These are phyloP conservation scores for Xylaria bambusicola DNA, from an alignment of 495 filamentous ascomycete genomes.

Conservation along the genomic window DNA sequence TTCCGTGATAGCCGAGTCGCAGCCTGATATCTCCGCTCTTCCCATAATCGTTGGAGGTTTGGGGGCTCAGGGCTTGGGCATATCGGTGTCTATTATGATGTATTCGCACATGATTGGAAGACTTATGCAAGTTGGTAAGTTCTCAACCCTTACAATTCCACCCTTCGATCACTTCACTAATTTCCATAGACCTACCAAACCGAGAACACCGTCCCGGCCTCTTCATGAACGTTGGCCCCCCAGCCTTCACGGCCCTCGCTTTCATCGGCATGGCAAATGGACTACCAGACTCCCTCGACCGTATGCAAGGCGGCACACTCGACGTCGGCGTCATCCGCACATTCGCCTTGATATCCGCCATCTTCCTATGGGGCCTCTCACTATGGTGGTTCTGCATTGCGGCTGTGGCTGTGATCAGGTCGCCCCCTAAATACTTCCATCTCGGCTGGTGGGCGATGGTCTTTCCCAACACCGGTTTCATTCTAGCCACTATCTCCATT, in stretches of 20 bases:
- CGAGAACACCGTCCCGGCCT: constrained; percentile 60
- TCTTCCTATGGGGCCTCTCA: constrained; percentile 69
- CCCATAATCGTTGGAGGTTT: constrained; percentile 54
- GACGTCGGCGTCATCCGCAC: constrained; percentile 49
- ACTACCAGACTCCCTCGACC: constrained; percentile 38
- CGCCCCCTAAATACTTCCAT: constrained; percentile 54
- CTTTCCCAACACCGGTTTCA: constrained; percentile 63
- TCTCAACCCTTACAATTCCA: not conserved
- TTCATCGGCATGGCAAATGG: constrained; percentile 65
- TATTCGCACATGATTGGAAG: constrained; percentile 62
- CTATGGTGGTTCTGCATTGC: constrained; percentile 74
- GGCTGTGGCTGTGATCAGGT: constrained; percentile 51
- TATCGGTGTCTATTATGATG: constrained; percentile 52
- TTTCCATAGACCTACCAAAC: constrained; percentile 42
- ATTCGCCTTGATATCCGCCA: constrained; percentile 53
- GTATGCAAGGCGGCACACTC: constrained; percentile 27
- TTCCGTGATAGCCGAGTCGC: constrained; percentile 42
- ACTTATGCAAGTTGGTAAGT: constrained; percentile 61
- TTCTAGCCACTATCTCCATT: constrained; percentile 50
- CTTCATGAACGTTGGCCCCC: constrained; percentile 72
- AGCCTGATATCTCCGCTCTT: constrained; percentile 42
- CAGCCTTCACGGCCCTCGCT: constrained; percentile 68
- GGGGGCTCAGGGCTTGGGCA: constrained; percentile 55
- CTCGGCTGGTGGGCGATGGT: constrained; percentile 61
- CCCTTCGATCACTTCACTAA: not conserved